A percentile compares a stretch with the other conserved stretches of the same genome.
phyloP scores from a whole-genome alignment of 192 early-diverging fungal species.

The Coemansia sp. region DNA sequence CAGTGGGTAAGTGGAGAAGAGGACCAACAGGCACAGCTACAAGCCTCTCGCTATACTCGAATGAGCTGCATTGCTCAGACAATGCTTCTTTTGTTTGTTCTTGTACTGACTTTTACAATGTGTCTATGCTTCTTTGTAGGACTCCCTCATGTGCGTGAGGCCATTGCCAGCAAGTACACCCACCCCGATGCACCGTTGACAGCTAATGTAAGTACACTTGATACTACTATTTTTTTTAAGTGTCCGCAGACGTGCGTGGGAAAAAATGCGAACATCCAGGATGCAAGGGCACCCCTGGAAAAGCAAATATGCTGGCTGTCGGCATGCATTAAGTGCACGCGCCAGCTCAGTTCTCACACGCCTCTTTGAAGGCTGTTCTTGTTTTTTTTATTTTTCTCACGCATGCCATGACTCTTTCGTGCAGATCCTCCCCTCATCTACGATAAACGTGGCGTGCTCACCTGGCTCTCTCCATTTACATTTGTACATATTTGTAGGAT shows the following conservation, averaged over 20 bases:
- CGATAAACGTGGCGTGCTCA: not conserved
- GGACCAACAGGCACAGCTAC: not conserved
- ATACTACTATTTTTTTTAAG: not conserved
- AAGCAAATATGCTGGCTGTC: slow-evolving; percentile 1
- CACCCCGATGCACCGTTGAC: slow-evolving; percentile 71
- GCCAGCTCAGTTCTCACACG: slow-evolving; percentile 3
- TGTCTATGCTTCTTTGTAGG: slow-evolving; percentile 21
- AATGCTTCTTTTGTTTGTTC: not conserved
- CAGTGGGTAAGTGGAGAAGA: slow-evolving; percentile 61
- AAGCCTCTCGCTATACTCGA: not conserved
- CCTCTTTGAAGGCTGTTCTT: not conserved
- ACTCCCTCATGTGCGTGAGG: slow-evolving; percentile 64
- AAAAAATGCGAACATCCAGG: not conserved
- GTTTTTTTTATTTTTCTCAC: slow-evolving; percentile 18
- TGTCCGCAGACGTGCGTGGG: not conserved
- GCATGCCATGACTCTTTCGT: slow-evolving; percentile 12
- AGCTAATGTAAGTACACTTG: slow-evolving; percentile 49
- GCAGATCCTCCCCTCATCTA: not conserved
- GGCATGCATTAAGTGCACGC: slow-evolving; percentile 4
- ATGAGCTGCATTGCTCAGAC: not conserved
- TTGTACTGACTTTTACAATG: not conserved
- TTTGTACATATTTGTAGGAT: slow-evolving; percentile 54
- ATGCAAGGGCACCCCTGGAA: not conserved
- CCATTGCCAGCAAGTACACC: slow-evolving; percentile 74
- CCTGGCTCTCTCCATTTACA: not conserved